Evolutionary conservation across 805 yeast genomes (phyloP).

Genomic region (Zygosaccharomyces lentus): DNA sequence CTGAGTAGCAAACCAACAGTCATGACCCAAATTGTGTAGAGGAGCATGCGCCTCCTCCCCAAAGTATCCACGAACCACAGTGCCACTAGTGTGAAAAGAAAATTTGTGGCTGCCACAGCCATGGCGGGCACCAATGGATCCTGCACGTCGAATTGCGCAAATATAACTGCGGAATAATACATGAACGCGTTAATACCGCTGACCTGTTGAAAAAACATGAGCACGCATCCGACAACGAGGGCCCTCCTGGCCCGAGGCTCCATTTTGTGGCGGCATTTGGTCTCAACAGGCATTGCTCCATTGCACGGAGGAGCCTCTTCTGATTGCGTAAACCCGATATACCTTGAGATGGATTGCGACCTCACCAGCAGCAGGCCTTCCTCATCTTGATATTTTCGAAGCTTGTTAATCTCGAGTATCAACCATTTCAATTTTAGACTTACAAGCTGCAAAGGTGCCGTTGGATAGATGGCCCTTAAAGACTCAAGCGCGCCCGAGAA

Average conservation of each 20-base stretch:
- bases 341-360: slow-evolving; percentile 2
- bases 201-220: slow-evolving; percentile 54
- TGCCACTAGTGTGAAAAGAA: slow-evolving; percentile 51
- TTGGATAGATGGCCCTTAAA: slow-evolving; percentile 43
- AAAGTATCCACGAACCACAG: slow-evolving; percentile 46
- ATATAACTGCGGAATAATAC: slow-evolving; percentile 57
- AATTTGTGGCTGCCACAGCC: slow-evolving; percentile 51
- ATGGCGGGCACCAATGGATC: slow-evolving; percentile 57
- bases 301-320: background rate
- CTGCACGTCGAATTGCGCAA: slow-evolving; percentile 46
- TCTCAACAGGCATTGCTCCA: background rate
- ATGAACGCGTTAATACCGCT: slow-evolving; percentile 62
- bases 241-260: slow-evolving; percentile 39
- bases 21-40: slow-evolving; percentile 42
- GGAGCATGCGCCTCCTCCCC: slow-evolving; percentile 45
- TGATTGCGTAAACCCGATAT: background rate
- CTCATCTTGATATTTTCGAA: slow-evolving; percentile 32
- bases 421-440: slow-evolving; percentile 45
- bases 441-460: slow-evolving; percentile 41
- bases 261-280: slow-evolving; percentile 18
- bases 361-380: slow-evolving; percentile 17
- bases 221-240: slow-evolving; percentile 44
- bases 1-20: slow-evolving; percentile 35
- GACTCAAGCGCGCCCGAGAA: slow-evolving; percentile 40
- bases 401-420: slow-evolving; percentile 40